These are phyloP conservation scores for Cylindrotheca closterium DNA, from an alignment of 108 stramenopile genomes.

Conservation along the genomic window DNA sequence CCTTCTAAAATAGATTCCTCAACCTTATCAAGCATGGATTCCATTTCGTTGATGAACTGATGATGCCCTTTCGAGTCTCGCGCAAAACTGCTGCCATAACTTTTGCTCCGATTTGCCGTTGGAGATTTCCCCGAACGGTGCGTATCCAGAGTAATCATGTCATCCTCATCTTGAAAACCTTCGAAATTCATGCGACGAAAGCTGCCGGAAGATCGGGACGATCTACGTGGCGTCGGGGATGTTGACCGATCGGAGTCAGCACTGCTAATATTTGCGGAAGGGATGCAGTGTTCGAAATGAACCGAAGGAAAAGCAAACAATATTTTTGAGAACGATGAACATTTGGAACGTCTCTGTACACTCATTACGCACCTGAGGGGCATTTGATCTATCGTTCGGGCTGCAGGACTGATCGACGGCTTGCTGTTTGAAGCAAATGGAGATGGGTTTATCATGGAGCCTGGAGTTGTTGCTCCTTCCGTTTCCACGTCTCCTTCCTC, in stretches of 20 bases:
- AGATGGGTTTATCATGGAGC: conserved; percentile 23
- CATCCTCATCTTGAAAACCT: conserved; percentile 37
- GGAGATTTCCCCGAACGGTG: background rate
- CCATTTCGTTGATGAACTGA: conserved; percentile 30
- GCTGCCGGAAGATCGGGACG: background rate
- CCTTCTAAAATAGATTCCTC: conserved; percentile 26
- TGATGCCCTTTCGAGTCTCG: conserved; percentile 12
- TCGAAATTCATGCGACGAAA: conserved; percentile 9
- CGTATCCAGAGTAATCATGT: conserved; percentile 39
- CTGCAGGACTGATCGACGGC: conserved; percentile 7
- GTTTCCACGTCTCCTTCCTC: conserved; percentile 34
- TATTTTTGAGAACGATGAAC: background rate
- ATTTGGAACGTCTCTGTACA: background rate
- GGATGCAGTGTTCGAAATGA: background rate
- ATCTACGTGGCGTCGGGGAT: no score
- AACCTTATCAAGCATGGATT: conserved; percentile 31
- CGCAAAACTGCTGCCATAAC: background rate
- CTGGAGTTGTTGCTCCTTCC: conserved; percentile 35
- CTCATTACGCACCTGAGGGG: conserved; percentile 11
- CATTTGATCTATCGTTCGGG: conserved; percentile 14
- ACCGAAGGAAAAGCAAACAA: background rate
- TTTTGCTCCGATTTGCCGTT: background rate
- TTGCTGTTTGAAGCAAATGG: conserved; percentile 9
- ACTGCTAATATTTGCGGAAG: background rate
- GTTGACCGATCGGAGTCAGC: no score